A percentile compares a stretch with the other conserved stretches of the same genome.
phyloP scores from a whole-genome alignment of 805 yeast genomes.

The Lipomyces starkeyi region DNA sequence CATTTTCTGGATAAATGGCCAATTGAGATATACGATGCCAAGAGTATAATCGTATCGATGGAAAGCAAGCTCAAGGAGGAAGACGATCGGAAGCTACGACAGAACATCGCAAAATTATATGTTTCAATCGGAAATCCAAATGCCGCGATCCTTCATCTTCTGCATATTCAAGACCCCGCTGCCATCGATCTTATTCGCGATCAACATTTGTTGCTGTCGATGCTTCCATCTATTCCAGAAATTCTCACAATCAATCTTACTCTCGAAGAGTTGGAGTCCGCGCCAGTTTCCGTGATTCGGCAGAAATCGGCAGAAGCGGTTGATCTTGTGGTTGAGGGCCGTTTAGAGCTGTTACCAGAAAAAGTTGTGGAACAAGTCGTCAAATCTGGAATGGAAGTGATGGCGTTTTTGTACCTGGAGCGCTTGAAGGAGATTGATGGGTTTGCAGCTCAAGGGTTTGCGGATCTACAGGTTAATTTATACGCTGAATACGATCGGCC shows the following conservation, averaged over 20 bases:
- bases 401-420: slow-evolving; percentile 71
- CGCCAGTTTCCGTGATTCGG: slow-evolving; percentile 53
- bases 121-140: slow-evolving; percentile 62
- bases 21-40: slow-evolving; percentile 56
- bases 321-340: slow-evolving; percentile 61
- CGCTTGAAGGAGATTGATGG: slow-evolving; percentile 63
- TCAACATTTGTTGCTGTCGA: slow-evolving; percentile 57
- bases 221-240: slow-evolving; percentile 46
- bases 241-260: slow-evolving; percentile 46
- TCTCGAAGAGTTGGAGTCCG: slow-evolving; percentile 48
- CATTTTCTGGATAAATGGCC: slow-evolving; percentile 64
- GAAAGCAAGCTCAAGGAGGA: slow-evolving; percentile 53
- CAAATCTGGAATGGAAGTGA: slow-evolving; percentile 45
- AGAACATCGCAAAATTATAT: slow-evolving; percentile 52
- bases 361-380: slow-evolving; percentile 52
- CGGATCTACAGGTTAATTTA: slow-evolving; percentile 68
- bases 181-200: slow-evolving; percentile 64
- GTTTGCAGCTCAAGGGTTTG: slow-evolving; percentile 59
- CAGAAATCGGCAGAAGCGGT: slow-evolving; percentile 54
- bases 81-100: slow-evolving; percentile 31
- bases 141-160: slow-evolving; percentile 68
- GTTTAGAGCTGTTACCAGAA: slow-evolving; percentile 68
- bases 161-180: slow-evolving; percentile 59
- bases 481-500: slow-evolving; percentile 66
- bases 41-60: slow-evolving; percentile 52